Evolutionary conservation across 2,329 filamentous ascomycete species (phyloP), one percentile per base, ranked within the genome.

Genomic region (Aspergillus texensis): DNA sequence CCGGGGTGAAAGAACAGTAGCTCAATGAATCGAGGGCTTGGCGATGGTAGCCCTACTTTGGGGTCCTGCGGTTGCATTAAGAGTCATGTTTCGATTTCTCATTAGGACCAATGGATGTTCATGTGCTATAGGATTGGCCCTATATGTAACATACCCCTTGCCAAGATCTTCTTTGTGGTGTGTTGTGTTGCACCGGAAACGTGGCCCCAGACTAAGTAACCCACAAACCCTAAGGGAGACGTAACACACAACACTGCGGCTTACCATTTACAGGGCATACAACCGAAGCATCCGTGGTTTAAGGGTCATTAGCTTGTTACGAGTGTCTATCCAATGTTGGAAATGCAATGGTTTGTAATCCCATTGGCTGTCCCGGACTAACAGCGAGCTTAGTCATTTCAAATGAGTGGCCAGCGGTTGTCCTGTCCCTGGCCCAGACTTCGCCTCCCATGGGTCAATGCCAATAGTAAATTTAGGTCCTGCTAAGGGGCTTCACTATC

Each of bases 361-460:
- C 21, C 9, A 55, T 55, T 55, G n/a, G 52, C 6, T 6, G 52
- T 36, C 24, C 21, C 52, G 16, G 32, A 36, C 16, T 24, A 1
- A 16, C 4, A 21, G 11, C n/a, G 6, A n/a, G 52, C 32, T 55
- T 55, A 55, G 52, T 55, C 52, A 55, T 26, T 14, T 2, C 12
- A 14, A 36, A 55, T 19, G 32, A 55, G 12, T 55, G 52, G 52
- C n/a, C 34, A 19, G 11, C 9, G 6, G 9, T 41, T 4, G 32
- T n/a, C 32, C n/a, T 48, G 55, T 26, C 56, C 61, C 61, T 62
- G 61, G 46, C 45, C 60, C 45, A 62, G 36, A 58, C 14, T 28
- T 39, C 0, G 5, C 4, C 11, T 54, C 34, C 58, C 58, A 24
- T 55, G 58, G 58, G 28, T 60, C 36, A 24, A 16, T 14, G 6